These are phyloP conservation scores for Paracamarosporium sp. DNA, from an alignment of 2,329 filamentous ascomycete genomes.

Conservation along the genomic window DNA sequence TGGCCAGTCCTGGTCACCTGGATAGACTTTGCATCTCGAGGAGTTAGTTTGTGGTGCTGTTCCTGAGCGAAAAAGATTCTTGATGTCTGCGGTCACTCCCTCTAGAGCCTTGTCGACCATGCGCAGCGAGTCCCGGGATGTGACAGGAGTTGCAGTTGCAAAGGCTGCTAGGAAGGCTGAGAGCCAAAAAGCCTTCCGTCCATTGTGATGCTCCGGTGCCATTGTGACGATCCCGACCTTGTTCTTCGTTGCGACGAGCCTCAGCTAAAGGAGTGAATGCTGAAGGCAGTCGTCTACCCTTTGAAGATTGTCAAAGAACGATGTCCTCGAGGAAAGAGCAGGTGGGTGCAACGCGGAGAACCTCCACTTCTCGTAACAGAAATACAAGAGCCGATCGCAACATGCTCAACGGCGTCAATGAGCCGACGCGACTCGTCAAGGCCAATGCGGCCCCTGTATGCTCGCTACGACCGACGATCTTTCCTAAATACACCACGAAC, in stretches of 20 bases:
- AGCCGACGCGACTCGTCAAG: not conserved
- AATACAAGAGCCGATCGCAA: not conserved
- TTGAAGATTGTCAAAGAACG: not conserved
- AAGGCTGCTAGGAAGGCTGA: constrained; percentile 29
- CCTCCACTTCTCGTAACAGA: not conserved
- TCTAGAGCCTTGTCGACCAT: constrained; percentile 28
- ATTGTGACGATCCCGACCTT: constrained; percentile 6
- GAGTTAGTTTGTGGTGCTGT: constrained; percentile 16
- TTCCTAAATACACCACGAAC: not conserved
- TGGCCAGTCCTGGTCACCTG: constrained; percentile 58
- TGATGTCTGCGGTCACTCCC: constrained; percentile 23
- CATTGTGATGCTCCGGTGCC: constrained; percentile 16
- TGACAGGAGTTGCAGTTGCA: constrained; percentile 26
- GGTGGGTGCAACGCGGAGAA: not conserved
- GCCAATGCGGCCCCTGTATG: constrained; percentile 2
- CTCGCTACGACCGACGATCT: constrained; percentile 7
- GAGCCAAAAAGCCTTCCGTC: constrained; percentile 25
- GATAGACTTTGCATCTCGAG: constrained; percentile 57
- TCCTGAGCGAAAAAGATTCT: constrained; percentile 27
- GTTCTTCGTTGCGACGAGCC: constrained; percentile 2
- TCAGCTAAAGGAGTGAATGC: constrained; percentile 4
- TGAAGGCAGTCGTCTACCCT: not conserved
- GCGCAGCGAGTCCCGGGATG: constrained; percentile 2
- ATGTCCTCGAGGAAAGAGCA: not conserved
- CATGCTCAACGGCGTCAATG: constrained; percentile 1